A percentile compares a stretch with the other conserved stretches of the same genome.
Conservation (phyloP, 257 asterid species). For the Solanum bulbocastanum region DNA sequence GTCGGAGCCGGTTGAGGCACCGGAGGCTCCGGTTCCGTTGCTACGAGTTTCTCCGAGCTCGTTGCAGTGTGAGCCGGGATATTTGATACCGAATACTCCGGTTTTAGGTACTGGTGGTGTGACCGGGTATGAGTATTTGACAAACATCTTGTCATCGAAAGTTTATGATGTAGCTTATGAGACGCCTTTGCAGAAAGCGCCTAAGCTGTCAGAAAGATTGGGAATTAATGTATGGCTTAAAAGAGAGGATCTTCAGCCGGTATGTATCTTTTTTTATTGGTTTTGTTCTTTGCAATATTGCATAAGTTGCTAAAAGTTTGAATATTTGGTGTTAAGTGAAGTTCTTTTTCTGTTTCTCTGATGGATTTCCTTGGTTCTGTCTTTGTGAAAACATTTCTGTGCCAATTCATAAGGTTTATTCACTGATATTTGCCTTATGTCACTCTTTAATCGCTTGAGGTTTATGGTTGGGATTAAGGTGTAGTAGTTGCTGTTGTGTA, state of each 20-base stretch:
- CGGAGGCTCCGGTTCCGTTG: neutral
- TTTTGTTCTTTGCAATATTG: neutral
- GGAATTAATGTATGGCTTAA: conserved; percentile 83
- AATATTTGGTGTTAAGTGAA: neutral
- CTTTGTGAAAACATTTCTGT: neutral
- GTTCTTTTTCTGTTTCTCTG: neutral
- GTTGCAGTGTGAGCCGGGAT: conserved; percentile 39
- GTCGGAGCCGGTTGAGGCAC: neutral
- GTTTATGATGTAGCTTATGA: conserved; percentile 90
- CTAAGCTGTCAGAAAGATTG: conserved; percentile 57
- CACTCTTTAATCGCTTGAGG: neutral
- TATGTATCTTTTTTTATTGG: conserved; percentile 13
- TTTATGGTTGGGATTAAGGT: neutral
- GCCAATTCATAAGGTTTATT: neutral
- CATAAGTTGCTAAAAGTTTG: neutral
- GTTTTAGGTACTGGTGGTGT: conserved; percentile 4
- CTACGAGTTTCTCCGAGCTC: conserved; percentile 1
- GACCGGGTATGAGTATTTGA: conserved; percentile 58
- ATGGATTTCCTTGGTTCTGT: neutral
- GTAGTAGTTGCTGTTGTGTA: neutral
- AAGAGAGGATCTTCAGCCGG: conserved; percentile 90
- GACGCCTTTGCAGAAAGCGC: conserved; percentile 73
- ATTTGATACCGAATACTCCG: conserved; percentile 31
- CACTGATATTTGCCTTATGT: neutral
- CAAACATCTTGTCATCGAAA: conserved; percentile 69